Evolutionary conservation across 129 eudicot genomes (phyloP).

Genomic region (Tagetes patula): DNA sequence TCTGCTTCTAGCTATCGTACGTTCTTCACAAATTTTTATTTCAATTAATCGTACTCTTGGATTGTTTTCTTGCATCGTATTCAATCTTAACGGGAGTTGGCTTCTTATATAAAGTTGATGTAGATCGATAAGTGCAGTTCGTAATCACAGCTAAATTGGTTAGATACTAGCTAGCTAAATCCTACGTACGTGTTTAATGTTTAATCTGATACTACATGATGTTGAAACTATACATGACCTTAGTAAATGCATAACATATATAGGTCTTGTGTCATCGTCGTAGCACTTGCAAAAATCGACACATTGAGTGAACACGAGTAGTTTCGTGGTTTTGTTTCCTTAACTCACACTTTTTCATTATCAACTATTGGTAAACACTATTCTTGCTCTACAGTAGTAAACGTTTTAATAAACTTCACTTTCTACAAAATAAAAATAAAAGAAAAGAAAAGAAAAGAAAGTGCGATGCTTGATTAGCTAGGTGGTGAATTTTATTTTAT

Average conservation of each 20-base stretch:
- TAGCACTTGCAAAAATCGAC: slow-evolving; percentile 28
- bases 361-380: slow-evolving; percentile 24
- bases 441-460: background rate
- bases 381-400: slow-evolving; percentile 33
- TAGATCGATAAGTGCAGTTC: slow-evolving; percentile 36
- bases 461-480: slow-evolving; percentile 18
- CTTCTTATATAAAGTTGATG: slow-evolving; percentile 13
- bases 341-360: slow-evolving; percentile 17
- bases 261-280: slow-evolving; percentile 20
- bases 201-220: no score
- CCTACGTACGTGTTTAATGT: no score
- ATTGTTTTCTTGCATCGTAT: slow-evolving; percentile 19
- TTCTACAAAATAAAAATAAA: slow-evolving; percentile 1
- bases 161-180: background rate
- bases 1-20: no score
- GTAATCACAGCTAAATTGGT: slow-evolving; percentile 31
- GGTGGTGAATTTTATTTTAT: slow-evolving; percentile 12
- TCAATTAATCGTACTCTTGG: background rate
- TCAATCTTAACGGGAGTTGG: slow-evolving; percentile 19
- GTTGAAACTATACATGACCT: background rate
- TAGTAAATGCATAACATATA: slow-evolving; percentile 11
- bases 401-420: background rate
- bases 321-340: slow-evolving; percentile 31
- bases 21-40: no score
- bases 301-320: slow-evolving; percentile 26